phyloP scores from a whole-genome alignment of 768 basidiomycete genomes.

The Suillus alpinus region DNA sequence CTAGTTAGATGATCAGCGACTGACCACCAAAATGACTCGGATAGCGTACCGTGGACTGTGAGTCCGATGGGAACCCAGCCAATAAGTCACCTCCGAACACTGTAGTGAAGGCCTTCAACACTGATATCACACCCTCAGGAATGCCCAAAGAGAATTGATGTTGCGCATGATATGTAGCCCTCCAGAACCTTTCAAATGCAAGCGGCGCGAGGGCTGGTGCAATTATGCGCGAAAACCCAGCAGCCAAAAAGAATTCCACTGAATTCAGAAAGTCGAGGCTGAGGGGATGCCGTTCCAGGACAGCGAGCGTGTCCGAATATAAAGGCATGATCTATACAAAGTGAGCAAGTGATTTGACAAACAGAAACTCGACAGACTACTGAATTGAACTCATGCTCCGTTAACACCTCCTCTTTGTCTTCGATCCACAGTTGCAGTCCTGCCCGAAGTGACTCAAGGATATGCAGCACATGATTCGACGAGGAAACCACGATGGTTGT shows the following conservation, averaged over 20 bases:
- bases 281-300: slow-evolving; percentile 37
- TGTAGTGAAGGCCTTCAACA: slow-evolving; percentile 44
- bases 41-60: slow-evolving; percentile 26
- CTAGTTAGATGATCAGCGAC: background rate
- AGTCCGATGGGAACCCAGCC: slow-evolving; percentile 42
- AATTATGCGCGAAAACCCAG: slow-evolving; percentile 49
- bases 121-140: slow-evolving; percentile 42
- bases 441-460: slow-evolving; percentile 36
- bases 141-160: slow-evolving; percentile 35
- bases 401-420: slow-evolving; percentile 41
- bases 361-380: slow-evolving; percentile 37
- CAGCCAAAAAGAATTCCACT: slow-evolving; percentile 45
- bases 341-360: background rate
- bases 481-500: slow-evolving; percentile 29
- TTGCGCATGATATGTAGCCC: slow-evolving; percentile 47
- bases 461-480: slow-evolving; percentile 26
- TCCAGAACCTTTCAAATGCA: slow-evolving; percentile 59
- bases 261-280: slow-evolving; percentile 39
- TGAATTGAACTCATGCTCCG: slow-evolving; percentile 43
- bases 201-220: slow-evolving; percentile 47
- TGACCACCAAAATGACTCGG: no score
- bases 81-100: slow-evolving; percentile 48
- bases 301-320: slow-evolving; percentile 44
- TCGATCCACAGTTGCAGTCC: slow-evolving; percentile 52
- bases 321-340: slow-evolving; percentile 30